Base-by-base conservation (phyloP, 805 yeast species). In the Zygotorulaspora chibaensis region DNA sequence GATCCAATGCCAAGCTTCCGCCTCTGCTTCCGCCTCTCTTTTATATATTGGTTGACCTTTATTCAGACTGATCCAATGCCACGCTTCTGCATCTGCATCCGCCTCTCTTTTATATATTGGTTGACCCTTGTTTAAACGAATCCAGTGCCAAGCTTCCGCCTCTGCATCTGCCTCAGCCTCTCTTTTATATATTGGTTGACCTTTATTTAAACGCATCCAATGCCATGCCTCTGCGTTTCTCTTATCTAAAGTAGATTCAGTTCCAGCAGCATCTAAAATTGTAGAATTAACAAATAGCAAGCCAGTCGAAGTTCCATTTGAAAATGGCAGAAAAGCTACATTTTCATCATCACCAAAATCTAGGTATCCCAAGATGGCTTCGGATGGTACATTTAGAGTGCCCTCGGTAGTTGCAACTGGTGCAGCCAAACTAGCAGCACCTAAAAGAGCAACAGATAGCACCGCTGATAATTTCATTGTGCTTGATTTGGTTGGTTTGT, bases 231-330 rank as follows among this genome's bases (percentile, higher is more conserved):
- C 54, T 15, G 66, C 62, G 12, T 47, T 45, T 46, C 55, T 50
- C 53, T 62, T 58, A 29, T 45, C 36, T 47, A 57, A 43, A 38
- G 42, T 25, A 37, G 38, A 12, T 43, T 43, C 37, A 11, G n/a
- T 41, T 36, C 43, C 27, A 35, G 67, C 66, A 37, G 45, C 51
- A 10, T 52, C 52, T n/a, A 53, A 50, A 38, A 65, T 56, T 7
- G 67, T 65, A 8, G 67, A 51, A 51, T 65, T 65, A 27, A 63
- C 54, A 37, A 65, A 58, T 34, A 65, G 38, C 9, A 63, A 20
- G 38, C 67, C 68, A 37, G 51, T 56, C 26, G 47, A 51, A 12
- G 67, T 63, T 10, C 52, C 53, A 38, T 63, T 62, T n/a, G 54
- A 33, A 20, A 59, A 54, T 37, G 67, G 67, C 29, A 59, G 39